A percentile compares a stretch with the other conserved stretches of the same genome.
Conservation (phyloP, 148 eudicot genomes). For the Fallopia convolvulus region DNA sequence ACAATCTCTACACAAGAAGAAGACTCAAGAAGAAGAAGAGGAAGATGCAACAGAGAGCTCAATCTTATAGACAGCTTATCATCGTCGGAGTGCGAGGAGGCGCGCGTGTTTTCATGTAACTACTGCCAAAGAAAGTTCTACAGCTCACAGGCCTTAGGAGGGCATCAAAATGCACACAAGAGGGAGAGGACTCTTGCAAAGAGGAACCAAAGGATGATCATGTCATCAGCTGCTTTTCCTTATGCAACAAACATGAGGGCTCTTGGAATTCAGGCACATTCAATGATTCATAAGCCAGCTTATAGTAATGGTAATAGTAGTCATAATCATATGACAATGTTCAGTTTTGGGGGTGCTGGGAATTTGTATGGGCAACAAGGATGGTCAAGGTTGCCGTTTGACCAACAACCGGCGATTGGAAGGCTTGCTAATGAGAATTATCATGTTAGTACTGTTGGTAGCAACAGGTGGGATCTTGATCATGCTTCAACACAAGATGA, state of each 20-base stretch:
- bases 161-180: constrained; percentile 88
- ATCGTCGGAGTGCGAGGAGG: constrained; percentile 44
- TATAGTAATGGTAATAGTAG: too few relatives aligned
- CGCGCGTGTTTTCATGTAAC: constrained; percentile 68
- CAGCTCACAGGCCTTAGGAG: constrained; percentile 83
- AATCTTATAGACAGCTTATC: constrained; percentile 44
- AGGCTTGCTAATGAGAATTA: constrained; percentile 28
- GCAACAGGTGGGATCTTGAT: constrained; percentile 20
- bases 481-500: constrained; percentile 14
- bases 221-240: constrained; percentile 32
- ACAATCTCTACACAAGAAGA: constrained; percentile 23
- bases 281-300: constrained; percentile 61
- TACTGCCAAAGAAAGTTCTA: constrained; percentile 75
- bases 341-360: constrained; percentile 20
- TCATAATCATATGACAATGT: constrained; percentile 17
- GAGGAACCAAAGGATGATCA: constrained; percentile 35
- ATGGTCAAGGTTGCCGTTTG: constrained; percentile 49
- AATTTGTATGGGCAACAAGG: constrained; percentile 41
- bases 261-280: constrained; percentile 84
- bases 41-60: constrained; percentile 26
- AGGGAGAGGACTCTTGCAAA: constrained; percentile 63
- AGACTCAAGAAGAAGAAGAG: constrained; percentile 17
- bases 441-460: constrained; percentile 9
- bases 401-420: constrained; percentile 60
- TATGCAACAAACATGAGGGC: constrained; percentile 55